A percentile compares a stretch with the other conserved stretches of the same genome.
These are phyloP conservation scores for Diutina scorzettiae DNA, from an alignment of 1,139 yeast species.

Conservation along the genomic window DNA sequence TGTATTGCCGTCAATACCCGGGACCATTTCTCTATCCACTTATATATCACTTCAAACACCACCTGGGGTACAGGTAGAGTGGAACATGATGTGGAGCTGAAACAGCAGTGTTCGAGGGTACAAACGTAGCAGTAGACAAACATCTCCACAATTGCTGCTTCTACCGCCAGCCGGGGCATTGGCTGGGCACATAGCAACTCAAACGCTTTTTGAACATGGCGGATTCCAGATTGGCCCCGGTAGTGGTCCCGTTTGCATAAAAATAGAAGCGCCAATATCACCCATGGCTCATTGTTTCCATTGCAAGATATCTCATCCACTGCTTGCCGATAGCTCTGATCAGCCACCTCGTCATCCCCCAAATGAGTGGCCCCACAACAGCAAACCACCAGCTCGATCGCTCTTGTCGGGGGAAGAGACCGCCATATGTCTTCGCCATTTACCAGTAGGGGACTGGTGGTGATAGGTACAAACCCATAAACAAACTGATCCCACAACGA, in stretches of 20 bases:
- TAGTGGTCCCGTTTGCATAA: not conserved
- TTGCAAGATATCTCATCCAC: no score
- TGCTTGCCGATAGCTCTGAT: not conserved
- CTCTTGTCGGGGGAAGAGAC: no score
- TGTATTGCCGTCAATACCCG: not conserved
- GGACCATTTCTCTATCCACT: not conserved
- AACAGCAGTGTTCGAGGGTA: not conserved
- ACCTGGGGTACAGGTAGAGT: not conserved
- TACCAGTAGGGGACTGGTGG: no score
- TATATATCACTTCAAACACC: not conserved
- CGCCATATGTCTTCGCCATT: no score
- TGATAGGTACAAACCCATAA: no score
- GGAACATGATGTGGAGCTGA: not conserved
- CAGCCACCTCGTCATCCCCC: not conserved
- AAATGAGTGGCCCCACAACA: not conserved
- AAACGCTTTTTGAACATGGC: not conserved
- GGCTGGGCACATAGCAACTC: not conserved
- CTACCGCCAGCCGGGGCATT: not conserved
- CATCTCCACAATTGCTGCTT: not conserved
- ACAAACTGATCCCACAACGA: no score
- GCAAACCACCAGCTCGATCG: no score
- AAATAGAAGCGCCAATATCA: not conserved
- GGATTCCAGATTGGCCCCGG: not conserved
- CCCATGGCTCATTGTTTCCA: not conserved
- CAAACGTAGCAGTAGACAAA: slow-evolving; percentile 2